phyloP scores from a whole-genome alignment of 1,139 yeast species.

The Suhomyces kunorum region DNA sequence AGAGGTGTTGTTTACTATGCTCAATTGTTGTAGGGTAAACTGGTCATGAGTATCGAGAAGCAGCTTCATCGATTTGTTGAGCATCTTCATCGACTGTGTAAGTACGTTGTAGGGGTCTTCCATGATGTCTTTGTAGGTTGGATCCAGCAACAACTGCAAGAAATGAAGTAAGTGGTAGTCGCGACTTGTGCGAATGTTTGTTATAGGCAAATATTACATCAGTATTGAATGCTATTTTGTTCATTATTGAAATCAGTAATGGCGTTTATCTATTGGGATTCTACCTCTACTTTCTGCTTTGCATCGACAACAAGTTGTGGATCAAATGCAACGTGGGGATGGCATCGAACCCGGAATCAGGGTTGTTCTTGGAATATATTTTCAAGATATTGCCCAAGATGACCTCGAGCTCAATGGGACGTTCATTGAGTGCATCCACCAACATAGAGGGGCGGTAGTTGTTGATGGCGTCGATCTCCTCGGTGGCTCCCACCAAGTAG shows the following conservation, averaged over 20 bases:
- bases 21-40: slow-evolving; percentile 29
- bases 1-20: slow-evolving; percentile 27
- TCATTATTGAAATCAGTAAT: too few species aligned
- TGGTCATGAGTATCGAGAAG: slow-evolving; percentile 32
- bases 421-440: slow-evolving; percentile 68
- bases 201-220: too few species aligned
- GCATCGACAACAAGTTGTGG: slow-evolving; percentile 37
- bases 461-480: slow-evolving; percentile 22
- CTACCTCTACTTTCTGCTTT: background rate
- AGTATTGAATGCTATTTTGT: too few species aligned
- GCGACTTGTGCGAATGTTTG: too few species aligned
- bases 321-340: slow-evolving; percentile 29
- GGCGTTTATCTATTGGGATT: too few species aligned
- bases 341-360: slow-evolving; percentile 11
- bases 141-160: background rate
- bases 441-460: slow-evolving; percentile 63
- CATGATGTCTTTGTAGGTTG: background rate
- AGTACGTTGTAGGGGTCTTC: slow-evolving; percentile 28
- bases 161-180: too few species aligned
- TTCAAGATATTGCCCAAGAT: slow-evolving; percentile 29
- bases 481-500: slow-evolving; percentile 20
- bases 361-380: slow-evolving; percentile 16
- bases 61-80: slow-evolving; percentile 26
- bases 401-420: slow-evolving; percentile 69
- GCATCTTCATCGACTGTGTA: slow-evolving; percentile 22